phyloP scores from a whole-genome alignment of 2,329 filamentous ascomycete genomes.

The Penicillium nordicum region DNA sequence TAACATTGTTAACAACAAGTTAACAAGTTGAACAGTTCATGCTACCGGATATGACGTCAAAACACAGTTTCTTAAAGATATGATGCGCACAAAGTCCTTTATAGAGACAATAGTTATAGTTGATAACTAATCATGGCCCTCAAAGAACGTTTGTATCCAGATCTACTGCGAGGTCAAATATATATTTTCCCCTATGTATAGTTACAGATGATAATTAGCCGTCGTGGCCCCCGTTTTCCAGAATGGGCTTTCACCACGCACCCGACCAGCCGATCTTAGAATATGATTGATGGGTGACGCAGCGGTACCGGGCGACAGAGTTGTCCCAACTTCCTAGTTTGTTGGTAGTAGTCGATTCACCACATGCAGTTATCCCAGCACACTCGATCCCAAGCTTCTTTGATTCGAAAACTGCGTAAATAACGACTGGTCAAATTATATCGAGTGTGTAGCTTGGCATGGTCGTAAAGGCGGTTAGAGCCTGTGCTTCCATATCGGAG shows the following conservation, averaged over 20 bases:
- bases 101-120: background rate
- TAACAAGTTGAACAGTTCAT: background rate
- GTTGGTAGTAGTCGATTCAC: too few species aligned
- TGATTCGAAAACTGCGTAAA: background rate
- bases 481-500: background rate
- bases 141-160: too few species aligned
- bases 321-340: background rate
- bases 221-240: background rate
- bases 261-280: background rate
- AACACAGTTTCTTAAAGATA: background rate
- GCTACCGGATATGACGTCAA: background rate
- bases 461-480: too few species aligned
- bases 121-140: too few species aligned
- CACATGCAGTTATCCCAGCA: background rate
- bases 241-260: background rate
- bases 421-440: background rate
- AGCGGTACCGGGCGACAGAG: background rate
- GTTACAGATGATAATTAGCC: background rate
- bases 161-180: too few species aligned
- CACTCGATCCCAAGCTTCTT: background rate
- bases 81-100: background rate
- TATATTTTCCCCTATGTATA: too few species aligned
- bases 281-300: background rate
- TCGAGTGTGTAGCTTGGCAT: background rate
- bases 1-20: too few species aligned